These are phyloP conservation scores for Claviceps arundinis DNA, from an alignment of 2,329 filamentous ascomycete genomes.

Conservation along the genomic window DNA sequence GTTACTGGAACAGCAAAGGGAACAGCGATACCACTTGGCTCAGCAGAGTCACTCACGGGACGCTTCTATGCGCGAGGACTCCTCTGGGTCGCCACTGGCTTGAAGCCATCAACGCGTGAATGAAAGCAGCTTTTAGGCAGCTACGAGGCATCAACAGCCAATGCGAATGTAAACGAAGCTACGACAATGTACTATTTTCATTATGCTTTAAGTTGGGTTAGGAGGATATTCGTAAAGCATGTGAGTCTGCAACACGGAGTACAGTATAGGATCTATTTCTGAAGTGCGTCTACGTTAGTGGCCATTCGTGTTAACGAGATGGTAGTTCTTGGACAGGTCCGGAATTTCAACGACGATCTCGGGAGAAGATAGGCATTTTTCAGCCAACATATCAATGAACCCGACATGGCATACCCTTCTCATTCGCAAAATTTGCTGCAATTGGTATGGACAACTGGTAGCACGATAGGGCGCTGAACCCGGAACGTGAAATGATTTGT, in stretches of 20 bases:
- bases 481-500: background rate
- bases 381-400: background rate
- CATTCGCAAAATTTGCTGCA: background rate
- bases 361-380: background rate
- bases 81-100: background rate
- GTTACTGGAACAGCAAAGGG: constrained; percentile 14
- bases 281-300: background rate
- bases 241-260: background rate
- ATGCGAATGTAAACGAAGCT: too few relatives aligned
- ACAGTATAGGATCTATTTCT: too few relatives aligned
- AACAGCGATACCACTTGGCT: constrained; percentile 5
- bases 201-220: background rate
- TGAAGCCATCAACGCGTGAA: background rate
- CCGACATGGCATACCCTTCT: background rate
- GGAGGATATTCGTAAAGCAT: background rate
- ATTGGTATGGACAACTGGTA: background rate
- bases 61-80: constrained; percentile 8
- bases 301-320: background rate
- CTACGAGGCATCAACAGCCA: background rate
- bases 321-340: background rate
- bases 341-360: background rate
- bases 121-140: background rate
- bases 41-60: constrained; percentile 11
- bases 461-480: background rate
- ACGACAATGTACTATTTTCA: background rate